Evolutionary conservation across 257 asterid species (phyloP).

Genomic region (Ocimum tenuiflorum): DNA sequence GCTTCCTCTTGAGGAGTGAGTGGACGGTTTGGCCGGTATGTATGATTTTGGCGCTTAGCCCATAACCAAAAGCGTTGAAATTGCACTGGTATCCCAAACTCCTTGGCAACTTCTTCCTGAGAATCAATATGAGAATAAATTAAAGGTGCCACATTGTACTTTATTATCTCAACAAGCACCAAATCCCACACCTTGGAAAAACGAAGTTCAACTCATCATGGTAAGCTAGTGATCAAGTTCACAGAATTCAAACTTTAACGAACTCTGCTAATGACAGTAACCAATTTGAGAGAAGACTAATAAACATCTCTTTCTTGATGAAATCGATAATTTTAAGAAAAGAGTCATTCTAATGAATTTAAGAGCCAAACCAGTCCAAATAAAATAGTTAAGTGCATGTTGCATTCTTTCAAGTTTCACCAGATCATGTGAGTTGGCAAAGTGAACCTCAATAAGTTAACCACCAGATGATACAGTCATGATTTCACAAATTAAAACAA

Average conservation of each 20-base stretch:
- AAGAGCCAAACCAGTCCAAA: not conserved
- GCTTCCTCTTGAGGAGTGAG: constrained; percentile 63
- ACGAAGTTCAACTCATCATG: not conserved
- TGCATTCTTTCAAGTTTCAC: not conserved
- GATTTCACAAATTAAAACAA: no score
- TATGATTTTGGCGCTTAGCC: constrained; percentile 90
- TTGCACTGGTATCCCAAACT: constrained; percentile 69
- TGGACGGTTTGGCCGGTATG: constrained; percentile 82
- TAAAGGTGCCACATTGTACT: constrained; percentile 7
- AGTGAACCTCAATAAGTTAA: not conserved
- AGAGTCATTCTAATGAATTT: not conserved
- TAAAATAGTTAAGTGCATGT: no score
- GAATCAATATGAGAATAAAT: constrained; percentile 17
- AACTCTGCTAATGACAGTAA: not conserved
- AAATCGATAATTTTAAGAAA: not conserved
- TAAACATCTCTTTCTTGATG: not conserved
- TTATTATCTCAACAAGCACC: constrained; percentile 6
- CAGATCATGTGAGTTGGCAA: not conserved
- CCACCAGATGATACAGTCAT: not conserved
- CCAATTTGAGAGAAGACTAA: not conserved
- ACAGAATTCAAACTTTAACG: not conserved
- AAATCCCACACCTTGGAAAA: not conserved
- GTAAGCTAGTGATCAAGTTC: constrained; percentile 6
- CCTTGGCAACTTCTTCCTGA: constrained; percentile 84
- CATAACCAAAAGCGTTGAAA: constrained; percentile 83